Evolutionary conservation across 2,329 filamentous ascomycete genomes (phyloP).

Genomic region (Aspergillus texensis): DNA sequence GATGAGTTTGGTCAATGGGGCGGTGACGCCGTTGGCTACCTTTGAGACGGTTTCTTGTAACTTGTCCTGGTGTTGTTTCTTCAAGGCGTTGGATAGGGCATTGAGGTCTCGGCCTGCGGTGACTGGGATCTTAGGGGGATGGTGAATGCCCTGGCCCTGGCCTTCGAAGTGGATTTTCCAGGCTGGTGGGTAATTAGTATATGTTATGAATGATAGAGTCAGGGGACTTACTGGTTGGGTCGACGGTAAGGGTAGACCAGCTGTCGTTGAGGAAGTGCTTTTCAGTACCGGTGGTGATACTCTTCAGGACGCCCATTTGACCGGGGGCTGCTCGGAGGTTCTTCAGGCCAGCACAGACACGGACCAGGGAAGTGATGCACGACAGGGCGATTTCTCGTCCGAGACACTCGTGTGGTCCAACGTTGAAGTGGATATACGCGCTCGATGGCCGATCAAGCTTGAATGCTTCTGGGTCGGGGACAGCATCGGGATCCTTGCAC

Average conservation of each 20-base stretch:
- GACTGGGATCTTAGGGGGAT: neutral
- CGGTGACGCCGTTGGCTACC: neutral
- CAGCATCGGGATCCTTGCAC: conserved; percentile 43
- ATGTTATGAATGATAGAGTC: neutral
- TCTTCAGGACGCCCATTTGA: conserved; percentile 51
- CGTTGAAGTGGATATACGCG: conserved; percentile 49
- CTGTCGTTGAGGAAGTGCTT: conserved; percentile 53
- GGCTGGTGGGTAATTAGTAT: conserved; percentile 10
- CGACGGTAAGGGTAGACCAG: conserved; percentile 51
- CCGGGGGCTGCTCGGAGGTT: conserved; percentile 51
- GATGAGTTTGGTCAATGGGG: neutral
- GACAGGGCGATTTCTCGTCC: conserved; percentile 46
- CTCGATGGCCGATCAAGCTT: conserved; percentile 45
- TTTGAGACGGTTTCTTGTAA: neutral
- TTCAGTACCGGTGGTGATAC: conserved; percentile 39
- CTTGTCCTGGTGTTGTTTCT: neutral
- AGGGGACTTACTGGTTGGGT: conserved; percentile 50
- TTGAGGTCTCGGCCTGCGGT: neutral
- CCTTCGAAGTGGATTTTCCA: conserved; percentile 23
- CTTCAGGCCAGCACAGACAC: conserved; percentile 48
- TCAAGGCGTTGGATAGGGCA: neutral
- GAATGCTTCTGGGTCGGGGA: conserved; percentile 46
- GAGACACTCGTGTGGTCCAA: conserved; percentile 52
- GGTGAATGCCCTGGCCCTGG: conserved; percentile 1
- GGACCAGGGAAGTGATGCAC: conserved; percentile 47